Evolutionary conservation across 2,329 filamentous ascomycete species (phyloP), one percentile per base, ranked within the genome.

Genomic region (Davidsoniella virescens): DNA sequence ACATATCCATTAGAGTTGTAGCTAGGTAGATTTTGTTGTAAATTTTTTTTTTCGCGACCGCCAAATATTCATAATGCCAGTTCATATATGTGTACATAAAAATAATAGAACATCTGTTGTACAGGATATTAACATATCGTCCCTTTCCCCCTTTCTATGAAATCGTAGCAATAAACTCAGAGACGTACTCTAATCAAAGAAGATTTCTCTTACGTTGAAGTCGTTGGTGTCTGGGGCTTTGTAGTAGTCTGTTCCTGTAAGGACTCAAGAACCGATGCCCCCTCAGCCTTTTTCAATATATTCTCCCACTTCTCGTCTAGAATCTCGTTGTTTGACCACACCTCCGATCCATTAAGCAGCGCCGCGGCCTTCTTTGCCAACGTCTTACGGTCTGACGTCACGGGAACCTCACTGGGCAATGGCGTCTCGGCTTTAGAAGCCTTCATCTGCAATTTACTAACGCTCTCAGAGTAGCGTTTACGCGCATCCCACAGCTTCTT

Each of bases 331-430:
- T 70, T 72, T 39, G 61, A 68, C 83, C 84, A 87, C 55, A 68
- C 68, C 58, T 72, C 67, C 62, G 75, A 70, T 17, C 79, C 77
- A 46, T 69, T 65, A 55, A 84, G 62, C 58, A 87, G 60, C 58
- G 71, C 68, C 65, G 75, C 70, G 16, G 83, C 84, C 65, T 83
- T 65, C 61, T 73, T 69, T 20, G 82, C 80, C 56, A 64, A 59
- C 43, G 65, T 64, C 59, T 64, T 61, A 55, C 64, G 63, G 58
- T 73, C 67, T 51, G 64, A 63, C 50, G 69, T 55, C 4, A 65
- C 59, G 41, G 69, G 61, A 14, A 37, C 10, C 40, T 48, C 40
- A 38, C 48, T 53, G 4, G 52, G 52, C 16, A 25, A 14, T 16
- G 48, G 5, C 12, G 49, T 51, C 40, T 49, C 45, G 16, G 43